Evolutionary conservation across 2,329 filamentous ascomycete species (phyloP), one percentile per base, ranked within the genome.

Genomic region (Fusarium sp.): DNA sequence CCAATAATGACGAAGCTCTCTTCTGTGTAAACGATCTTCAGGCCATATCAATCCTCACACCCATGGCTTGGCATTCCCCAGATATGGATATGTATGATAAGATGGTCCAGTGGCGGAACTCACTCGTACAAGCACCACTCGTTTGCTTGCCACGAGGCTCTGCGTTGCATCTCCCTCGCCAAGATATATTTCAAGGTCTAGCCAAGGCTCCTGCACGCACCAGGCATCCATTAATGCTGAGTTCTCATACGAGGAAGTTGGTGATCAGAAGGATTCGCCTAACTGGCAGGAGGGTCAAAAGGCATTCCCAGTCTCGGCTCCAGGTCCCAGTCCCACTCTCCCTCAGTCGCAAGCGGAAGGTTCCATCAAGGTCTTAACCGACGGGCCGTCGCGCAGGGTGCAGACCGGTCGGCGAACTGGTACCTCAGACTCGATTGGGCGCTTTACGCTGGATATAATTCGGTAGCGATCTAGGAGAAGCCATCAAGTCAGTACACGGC

Each of bases 231-330:
- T 30, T 14, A 9, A 57, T 25, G 9, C 52, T 25, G 18, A 13
- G 35, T 32, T 59, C 56, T 41, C 56, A 41, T 41, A 59, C 23
- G 23, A 59, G 56, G 56, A 59, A 59, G 25, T 59, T 59, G 13
- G 34, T 41, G 6, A 41, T 59, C 56, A 35, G 56, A 41, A 59
- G 56, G 56, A 59, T 59, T 59, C 20, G 18, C 37, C 37, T n/a
- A 45, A 23, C 8, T 45, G 20, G 23, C 43, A 25, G 43, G 43
- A 45, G 43, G 43, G 25, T 25, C 43, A 45, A 20, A 45, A 25
- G 43, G 43, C 43, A 45, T 25, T 20, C 43, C 43, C 20, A 16
- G 41, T 16, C 41, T 45, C 20, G 41, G 6, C 13, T 20, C 37
- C 8, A 39, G 41, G 13, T 23, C 41, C 20, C 13, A 25, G 20